Percentiles rank a stretch among this genome's conserved stretches.
Evolutionary conservation across 495 filamentous ascomycete genomes (phyloP).

Genomic region (Penicillium goetzii): DNA sequence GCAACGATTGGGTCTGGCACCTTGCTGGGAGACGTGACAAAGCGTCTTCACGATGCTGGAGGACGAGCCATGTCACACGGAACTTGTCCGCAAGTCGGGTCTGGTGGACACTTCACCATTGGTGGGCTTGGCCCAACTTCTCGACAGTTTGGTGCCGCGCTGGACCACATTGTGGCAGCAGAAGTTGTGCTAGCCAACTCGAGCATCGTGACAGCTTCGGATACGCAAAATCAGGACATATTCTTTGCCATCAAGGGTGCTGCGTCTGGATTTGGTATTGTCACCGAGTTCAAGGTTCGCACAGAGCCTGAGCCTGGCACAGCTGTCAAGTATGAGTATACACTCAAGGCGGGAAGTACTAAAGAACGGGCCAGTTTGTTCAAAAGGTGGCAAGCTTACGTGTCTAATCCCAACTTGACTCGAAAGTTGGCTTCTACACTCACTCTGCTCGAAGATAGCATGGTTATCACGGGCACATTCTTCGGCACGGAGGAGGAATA

Average conservation of each 20-base stretch:
- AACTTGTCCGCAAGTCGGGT: conserved; percentile 66
- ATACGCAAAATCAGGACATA: conserved; percentile 46
- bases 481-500: conserved; percentile 48
- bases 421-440: conserved; percentile 54
- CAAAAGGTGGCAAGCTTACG: conserved; percentile 43
- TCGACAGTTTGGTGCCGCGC: conserved; percentile 63
- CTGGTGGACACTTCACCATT: conserved; percentile 74
- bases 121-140: conserved; percentile 68
- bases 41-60: conserved; percentile 61
- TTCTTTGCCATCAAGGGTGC: conserved; percentile 60
- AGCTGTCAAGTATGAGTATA: conserved; percentile 43
- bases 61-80: conserved; percentile 70
- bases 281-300: conserved; percentile 52
- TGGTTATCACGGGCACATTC: conserved; percentile 44
- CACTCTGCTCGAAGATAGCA: conserved; percentile 32
- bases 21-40: conserved; percentile 62
- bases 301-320: conserved; percentile 41
- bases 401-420: conserved; percentile 49
- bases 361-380: conserved; percentile 37
- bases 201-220: conserved; percentile 44
- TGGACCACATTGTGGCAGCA: conserved; percentile 64
- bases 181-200: conserved; percentile 70
- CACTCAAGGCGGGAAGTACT: conserved; percentile 41
- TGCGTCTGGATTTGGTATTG: conserved; percentile 47
- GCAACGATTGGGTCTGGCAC: conserved; percentile 70